Conservation (phyloP, 331 rosid species). For the Dryas integrifolia region DNA sequence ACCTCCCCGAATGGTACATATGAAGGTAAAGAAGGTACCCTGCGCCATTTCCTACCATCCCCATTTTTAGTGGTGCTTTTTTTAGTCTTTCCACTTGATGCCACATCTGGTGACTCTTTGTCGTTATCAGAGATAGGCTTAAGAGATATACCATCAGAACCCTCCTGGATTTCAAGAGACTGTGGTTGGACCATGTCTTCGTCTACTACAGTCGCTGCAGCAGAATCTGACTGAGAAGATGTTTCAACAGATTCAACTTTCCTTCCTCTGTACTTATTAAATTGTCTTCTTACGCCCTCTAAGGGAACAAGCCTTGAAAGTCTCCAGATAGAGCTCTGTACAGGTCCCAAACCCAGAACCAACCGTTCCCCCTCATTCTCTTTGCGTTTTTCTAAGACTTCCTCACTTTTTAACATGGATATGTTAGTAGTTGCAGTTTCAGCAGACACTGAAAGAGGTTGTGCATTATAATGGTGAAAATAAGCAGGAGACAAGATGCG, state of each 20-base stretch:
- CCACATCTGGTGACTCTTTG: slow-evolving; percentile 42
- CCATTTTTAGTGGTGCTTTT: slow-evolving; percentile 38
- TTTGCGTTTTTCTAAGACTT: slow-evolving; percentile 49
- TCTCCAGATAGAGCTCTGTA: slow-evolving; percentile 89
- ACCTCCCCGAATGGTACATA: slow-evolving; percentile 98
- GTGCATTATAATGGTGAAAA: slow-evolving; percentile 91
- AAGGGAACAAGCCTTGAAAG: slow-evolving; percentile 90
- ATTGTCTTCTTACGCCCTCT: slow-evolving; percentile 65
- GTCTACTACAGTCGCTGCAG: slow-evolving; percentile 49
- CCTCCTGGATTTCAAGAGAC: slow-evolving; percentile 92
- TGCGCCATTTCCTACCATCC: slow-evolving; percentile 63
- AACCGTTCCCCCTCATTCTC: slow-evolving; percentile 62
- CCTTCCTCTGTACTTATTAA: slow-evolving; percentile 51
- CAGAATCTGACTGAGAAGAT: slow-evolving; percentile 49
- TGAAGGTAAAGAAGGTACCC: slow-evolving; percentile 89
- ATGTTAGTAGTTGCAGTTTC: slow-evolving; percentile 46
- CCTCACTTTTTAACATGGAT: slow-evolving; percentile 42
- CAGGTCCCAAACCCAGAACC: slow-evolving; percentile 96
- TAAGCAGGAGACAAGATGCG: slow-evolving; percentile 94
- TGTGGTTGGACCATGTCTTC: slow-evolving; percentile 74
- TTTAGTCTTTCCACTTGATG: slow-evolving; percentile 48
- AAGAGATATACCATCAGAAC: slow-evolving; percentile 88
- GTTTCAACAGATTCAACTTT: slow-evolving; percentile 38
- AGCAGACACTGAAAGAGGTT: slow-evolving; percentile 43
- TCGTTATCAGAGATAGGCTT: slow-evolving; percentile 65